phyloP scores from a whole-genome alignment of 495 filamentous ascomycete genomes.

The Penicillium crystallinum region DNA sequence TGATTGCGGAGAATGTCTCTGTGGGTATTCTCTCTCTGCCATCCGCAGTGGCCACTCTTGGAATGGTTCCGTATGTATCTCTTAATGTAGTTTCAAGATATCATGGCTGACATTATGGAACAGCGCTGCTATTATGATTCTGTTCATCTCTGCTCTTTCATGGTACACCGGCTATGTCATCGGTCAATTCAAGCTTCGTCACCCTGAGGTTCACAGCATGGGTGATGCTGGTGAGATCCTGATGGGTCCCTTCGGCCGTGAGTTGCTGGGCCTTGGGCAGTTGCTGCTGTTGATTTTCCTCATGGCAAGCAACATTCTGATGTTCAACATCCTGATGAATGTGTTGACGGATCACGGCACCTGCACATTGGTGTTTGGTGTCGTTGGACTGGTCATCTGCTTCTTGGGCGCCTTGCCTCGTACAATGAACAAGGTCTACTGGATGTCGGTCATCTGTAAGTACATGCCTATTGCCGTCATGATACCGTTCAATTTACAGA shows the following conservation, averaged over 20 bases:
- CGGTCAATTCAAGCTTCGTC: conserved; percentile 32
- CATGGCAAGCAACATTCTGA: conserved; percentile 67
- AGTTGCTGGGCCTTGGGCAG: conserved; percentile 57
- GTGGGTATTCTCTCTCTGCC: conserved; percentile 63
- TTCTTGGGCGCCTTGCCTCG: conserved; percentile 60
- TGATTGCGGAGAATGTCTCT: conserved; percentile 65
- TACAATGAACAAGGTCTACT: conserved; percentile 54
- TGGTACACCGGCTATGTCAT: conserved; percentile 43
- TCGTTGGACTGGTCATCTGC: conserved; percentile 59
- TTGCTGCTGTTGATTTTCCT: conserved; percentile 65
- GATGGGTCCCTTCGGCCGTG: conserved; percentile 58
- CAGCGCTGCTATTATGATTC: conserved; percentile 48
- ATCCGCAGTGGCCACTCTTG: conserved; percentile 55
- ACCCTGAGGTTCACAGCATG: conserved; percentile 57
- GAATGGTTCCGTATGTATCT: conserved; percentile 47
- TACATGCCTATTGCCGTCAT: background rate
- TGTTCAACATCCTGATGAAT: conserved; percentile 61
- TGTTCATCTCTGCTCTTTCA: conserved; percentile 59
- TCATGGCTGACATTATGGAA: conserved; percentile 1
- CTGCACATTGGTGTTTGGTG: conserved; percentile 63
- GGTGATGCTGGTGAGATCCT: conserved; percentile 65
- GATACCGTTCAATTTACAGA: no score
- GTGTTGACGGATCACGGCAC: conserved; percentile 56
- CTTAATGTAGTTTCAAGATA: background rate
- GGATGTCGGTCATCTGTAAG: conserved; percentile 54